A percentile compares a stretch with the other conserved stretches of the same genome.
Conservation (phyloP, 2,329 filamentous ascomycete species). For the Talaromyces atroroseus region DNA sequence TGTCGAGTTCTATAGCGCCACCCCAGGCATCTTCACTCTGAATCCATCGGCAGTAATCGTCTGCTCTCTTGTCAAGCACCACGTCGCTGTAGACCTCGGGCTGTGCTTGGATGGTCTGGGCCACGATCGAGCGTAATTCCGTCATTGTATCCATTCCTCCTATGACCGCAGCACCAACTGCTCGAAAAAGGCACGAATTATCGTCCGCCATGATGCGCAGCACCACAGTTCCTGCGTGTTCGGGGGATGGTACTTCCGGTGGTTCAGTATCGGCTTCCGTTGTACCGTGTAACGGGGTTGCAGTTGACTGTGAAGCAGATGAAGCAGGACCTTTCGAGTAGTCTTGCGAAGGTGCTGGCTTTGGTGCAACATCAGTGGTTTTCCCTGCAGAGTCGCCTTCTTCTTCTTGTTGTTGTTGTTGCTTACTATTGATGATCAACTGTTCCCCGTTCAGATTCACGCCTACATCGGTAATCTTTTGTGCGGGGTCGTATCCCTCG, state of each 20-base stretch:
- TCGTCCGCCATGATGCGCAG: conserved; percentile 95
- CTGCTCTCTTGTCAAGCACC: conserved; percentile 66
- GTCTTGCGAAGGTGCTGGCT: conserved; percentile 4
- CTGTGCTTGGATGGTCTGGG: conserved; percentile 68
- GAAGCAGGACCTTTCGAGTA: not conserved
- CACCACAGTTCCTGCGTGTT: conserved; percentile 56
- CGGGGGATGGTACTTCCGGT: conserved; percentile 55
- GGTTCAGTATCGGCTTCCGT: conserved; percentile 48
- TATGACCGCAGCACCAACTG: conserved; percentile 75
- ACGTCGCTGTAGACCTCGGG: conserved; percentile 68
- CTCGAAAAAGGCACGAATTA: conserved; percentile 90
- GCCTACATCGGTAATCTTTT: conserved; percentile 51
- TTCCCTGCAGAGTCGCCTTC: conserved; percentile 4
- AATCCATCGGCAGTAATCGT: conserved; percentile 77
- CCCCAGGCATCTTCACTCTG: conserved; percentile 79
- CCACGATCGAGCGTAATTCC: conserved; percentile 71
- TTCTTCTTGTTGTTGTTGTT: conserved; percentile 40
- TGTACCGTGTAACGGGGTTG: not conserved
- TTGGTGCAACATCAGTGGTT: not conserved
- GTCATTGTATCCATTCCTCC: conserved; percentile 61
- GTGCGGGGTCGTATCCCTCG: conserved; percentile 46
- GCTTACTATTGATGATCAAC: conserved; percentile 55
- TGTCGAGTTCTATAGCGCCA: conserved; percentile 81
- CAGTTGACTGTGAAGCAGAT: not conserved
- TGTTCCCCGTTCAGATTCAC: conserved; percentile 63